Evolutionary conservation across 169 alveolate species (phyloP), one percentile per base, ranked within the genome.

Genomic region (Neospora caninum): DNA sequence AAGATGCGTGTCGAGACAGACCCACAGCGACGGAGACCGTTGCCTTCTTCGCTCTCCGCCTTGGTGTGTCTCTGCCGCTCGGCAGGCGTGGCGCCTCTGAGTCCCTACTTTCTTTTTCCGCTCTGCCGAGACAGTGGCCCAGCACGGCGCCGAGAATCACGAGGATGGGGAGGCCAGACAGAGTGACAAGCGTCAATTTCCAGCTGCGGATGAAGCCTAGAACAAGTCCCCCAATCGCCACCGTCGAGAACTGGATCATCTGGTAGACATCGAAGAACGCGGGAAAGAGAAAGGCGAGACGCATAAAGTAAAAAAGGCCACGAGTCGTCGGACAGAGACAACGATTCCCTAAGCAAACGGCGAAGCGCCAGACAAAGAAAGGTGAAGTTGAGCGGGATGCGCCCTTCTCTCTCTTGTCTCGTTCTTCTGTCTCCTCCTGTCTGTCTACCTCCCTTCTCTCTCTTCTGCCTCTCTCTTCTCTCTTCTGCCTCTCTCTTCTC

Each of bases 161-260:
- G 34, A 92, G 88, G 27, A 92, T 39, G n/a, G 95, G 95, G 31
- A 92, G 80, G 29, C 83, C 92, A 31, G 92, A 64, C 10, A 86
- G 45, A 13, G 67, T 39, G 41, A 92, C 92, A 36, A 92, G 80
- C 78, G 95, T 84, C 22, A 92, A 84, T 84, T 92, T 42, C 95
- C 95, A 92, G 54, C 89, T 82, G 53, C 58, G 54, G 67, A 69
- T 67, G 38, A 92, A 67, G 36, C 92, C 95, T 34, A 92, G 83
- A 27, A 82, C 88, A 16, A 91, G 27, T 1, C 67, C 94, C 42
- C 91, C 91, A 34, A 78, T 36, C 0, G 49, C 70, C 45, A 82
- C 84, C 7, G 84, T 42, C 29, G 53, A 43, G 69, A 36, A 45
- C 43, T 80, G 91, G 36, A 80, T 34, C 36, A 80, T 82, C 91